Percentiles rank a stretch among this genome's conserved stretches.
Evolutionary conservation across 345 rosid species (phyloP).

Genomic region (Nephelium lappaceum): DNA sequence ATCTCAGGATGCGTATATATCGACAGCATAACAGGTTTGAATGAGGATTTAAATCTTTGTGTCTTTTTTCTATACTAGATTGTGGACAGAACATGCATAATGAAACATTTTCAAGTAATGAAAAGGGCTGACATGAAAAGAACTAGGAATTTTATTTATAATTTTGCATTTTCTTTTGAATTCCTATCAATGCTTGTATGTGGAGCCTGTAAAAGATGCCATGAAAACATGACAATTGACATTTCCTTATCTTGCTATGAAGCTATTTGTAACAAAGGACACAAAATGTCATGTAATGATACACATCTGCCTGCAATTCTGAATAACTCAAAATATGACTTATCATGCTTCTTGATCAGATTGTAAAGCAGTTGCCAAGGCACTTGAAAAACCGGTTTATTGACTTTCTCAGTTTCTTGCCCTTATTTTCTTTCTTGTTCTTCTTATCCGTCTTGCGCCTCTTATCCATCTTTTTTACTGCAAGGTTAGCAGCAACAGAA

Average conservation of each 20-base stretch:
- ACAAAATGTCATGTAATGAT: neutral
- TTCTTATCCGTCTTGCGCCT: neutral
- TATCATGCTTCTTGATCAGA: neutral
- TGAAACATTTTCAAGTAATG: neutral
- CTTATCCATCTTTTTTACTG: neutral
- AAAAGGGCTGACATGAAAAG: neutral
- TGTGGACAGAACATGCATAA: neutral
- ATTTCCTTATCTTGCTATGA: neutral
- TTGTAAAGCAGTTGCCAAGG: slow-evolving; percentile 21
- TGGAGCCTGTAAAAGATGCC: neutral
- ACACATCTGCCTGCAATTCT: neutral
- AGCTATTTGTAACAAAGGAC: neutral
- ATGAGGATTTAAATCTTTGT: no score
- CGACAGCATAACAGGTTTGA: neutral
- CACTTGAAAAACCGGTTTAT: slow-evolving; percentile 14
- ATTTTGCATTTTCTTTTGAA: neutral
- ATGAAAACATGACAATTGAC: neutral
- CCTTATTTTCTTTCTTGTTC: slow-evolving; percentile 12
- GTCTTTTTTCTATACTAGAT: neutral
- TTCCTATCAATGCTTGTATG: neutral
- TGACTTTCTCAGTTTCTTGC: slow-evolving; percentile 9
- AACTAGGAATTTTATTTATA: no score
- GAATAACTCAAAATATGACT: neutral
- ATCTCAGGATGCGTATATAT: neutral
- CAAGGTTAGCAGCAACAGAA: neutral